Base-by-base conservation (phyloP, 352 stramenopile species). In the Phytophthora tentaculata region DNA sequence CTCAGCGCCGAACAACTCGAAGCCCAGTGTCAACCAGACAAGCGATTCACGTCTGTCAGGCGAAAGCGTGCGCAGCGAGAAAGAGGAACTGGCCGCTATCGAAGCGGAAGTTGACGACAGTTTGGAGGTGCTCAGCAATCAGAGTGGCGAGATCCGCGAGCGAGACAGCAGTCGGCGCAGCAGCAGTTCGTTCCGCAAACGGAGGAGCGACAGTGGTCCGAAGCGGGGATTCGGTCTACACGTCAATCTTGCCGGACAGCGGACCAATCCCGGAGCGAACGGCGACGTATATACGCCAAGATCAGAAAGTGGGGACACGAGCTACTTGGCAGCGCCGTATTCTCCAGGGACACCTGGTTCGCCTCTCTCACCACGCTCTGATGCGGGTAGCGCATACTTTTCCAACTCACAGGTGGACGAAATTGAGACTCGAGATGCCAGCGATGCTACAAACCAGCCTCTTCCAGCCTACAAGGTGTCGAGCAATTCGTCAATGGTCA, bases 91-190 rank as follows among this genome's bases (percentile, higher is more conserved):
- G 54, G 83, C 81, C 55, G 82, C 60, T 24, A 94, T 94, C 51
- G 81, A 91, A 74, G 83, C 83, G 49, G 83, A 92, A 59, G 86
- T 94, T 44, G 86, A 94, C 58, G 86, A 94, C 23, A 85, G 89
- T 61, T 74, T 94, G 43, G 86, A 94, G 45, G 82, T 94, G 19
- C 69, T 91, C 22, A 94, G 86, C 66, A 80, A 76, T n/a, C 81
- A 80, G 62, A 92, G 83, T 48, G 78, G 83, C 24, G 83, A 90
- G 48, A 77, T 80, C 28, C 71, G 71, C 54, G 76, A 85, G 54
- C 77, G 76, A 29, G 70, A 71, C 23, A 76, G 74, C 61, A 84
- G 71, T 39, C 69, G 49, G 17, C 69, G 71, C 29, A 68, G 78
- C 24, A 86, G 61, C 52, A 71, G 54, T 26, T 73, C 61, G 35